Conservation (phyloP, 2,329 filamentous ascomycete genomes). For the Blastomyces parvus region DNA sequence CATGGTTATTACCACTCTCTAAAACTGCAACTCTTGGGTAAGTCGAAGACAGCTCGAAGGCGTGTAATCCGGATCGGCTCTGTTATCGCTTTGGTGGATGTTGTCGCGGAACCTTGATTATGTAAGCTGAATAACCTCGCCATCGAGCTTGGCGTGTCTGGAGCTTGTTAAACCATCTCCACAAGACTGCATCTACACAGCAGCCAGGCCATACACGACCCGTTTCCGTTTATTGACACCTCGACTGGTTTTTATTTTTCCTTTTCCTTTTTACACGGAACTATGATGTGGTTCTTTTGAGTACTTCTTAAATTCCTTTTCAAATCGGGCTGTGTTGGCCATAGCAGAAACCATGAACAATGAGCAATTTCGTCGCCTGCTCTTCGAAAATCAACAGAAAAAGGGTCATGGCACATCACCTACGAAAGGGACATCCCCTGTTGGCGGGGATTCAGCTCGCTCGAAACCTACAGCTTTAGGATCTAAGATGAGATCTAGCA, state of each 20-base stretch:
- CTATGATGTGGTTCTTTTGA: neutral
- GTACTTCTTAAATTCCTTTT: neutral
- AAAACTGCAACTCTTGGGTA: neutral
- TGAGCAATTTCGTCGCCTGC: slow-evolving; percentile 77
- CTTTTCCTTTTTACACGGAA: too few relatives aligned
- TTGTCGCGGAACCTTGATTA: neutral
- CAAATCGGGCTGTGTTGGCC: neutral
- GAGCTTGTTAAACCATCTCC: neutral
- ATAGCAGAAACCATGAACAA: slow-evolving; percentile 66
- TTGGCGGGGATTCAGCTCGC: slow-evolving; percentile 38
- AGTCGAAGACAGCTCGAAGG: neutral
- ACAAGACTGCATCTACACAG: too few relatives aligned
- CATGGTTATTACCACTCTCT: neutral
- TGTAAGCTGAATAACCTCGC: neutral
- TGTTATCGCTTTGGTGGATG: too few relatives aligned
- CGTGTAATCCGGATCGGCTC: too few relatives aligned
- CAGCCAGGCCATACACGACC: too few relatives aligned
- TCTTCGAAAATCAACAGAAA: slow-evolving; percentile 47
- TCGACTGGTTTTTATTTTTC: too few relatives aligned
- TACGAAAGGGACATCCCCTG: slow-evolving; percentile 18
- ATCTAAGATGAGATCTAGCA: slow-evolving; percentile 67
- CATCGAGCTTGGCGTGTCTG: too few relatives aligned
- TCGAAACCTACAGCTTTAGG: slow-evolving; percentile 52
- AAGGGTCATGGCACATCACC: slow-evolving; percentile 19
- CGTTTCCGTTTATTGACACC: too few relatives aligned